Percentiles rank a stretch among this genome's conserved stretches.
These are phyloP conservation scores for Anisodus acutangulus DNA, from an alignment of 257 asterid species.

Conservation along the genomic window DNA sequence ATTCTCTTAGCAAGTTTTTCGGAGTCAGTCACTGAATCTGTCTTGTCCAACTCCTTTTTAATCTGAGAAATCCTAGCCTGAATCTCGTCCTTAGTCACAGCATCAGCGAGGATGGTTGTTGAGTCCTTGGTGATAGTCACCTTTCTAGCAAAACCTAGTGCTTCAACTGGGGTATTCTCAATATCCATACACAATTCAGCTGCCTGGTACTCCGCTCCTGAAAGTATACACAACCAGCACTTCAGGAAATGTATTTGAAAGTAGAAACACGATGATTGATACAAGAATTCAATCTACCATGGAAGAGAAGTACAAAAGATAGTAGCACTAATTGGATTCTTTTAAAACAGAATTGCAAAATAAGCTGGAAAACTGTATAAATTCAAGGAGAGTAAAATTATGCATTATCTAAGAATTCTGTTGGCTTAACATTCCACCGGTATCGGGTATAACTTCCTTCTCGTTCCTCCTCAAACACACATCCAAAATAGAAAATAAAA, in stretches of 20 bases:
- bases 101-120: conserved; percentile 52
- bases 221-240: conserved; percentile 8
- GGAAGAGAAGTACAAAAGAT: not conserved
- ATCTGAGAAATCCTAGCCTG: conserved; percentile 45
- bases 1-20: conserved; percentile 52
- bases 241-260: not conserved
- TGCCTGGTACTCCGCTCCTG: conserved; percentile 97
- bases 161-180: conserved; percentile 70
- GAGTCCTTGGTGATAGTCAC: conserved; percentile 50
- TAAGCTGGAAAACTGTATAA: not conserved
- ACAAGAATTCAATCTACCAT: not conserved
- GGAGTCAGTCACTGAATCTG: conserved; percentile 35
- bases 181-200: conserved; percentile 77
- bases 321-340: not conserved
- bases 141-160: conserved; percentile 50
- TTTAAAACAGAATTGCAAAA: not conserved
- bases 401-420: not conserved
- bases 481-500: not conserved
- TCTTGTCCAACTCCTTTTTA: conserved; percentile 46
- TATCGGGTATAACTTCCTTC: not conserved
- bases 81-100: conserved; percentile 46
- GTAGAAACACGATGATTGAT: not conserved
- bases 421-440: conserved; percentile 11
- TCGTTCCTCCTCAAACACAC: not conserved
- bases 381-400: not conserved